Evolutionary conservation across 163 green algal genomes (phyloP), one percentile per base, ranked within the genome.

Genomic region (Chlamydomonas reinhardtii): DNA sequence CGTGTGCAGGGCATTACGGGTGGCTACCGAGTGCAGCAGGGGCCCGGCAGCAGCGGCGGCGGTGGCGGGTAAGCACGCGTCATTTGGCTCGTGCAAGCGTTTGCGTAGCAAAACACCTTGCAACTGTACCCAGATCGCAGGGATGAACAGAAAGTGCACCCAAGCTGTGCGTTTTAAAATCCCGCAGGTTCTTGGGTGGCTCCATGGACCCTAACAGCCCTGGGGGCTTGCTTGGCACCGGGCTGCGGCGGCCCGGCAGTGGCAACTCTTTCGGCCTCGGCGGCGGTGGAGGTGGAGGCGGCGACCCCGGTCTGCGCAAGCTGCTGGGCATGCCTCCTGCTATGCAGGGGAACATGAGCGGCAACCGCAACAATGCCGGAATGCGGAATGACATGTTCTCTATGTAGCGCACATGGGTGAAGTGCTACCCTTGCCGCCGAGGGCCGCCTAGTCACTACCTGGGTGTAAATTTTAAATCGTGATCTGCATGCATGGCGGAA

Each of bases 1-100:
- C 69, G 80, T 0, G 80, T 79, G 19, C 80, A 86, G 56, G 80
- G 80, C 54, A 86, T 86, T 17, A 85, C 43, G 22, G 78, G 78
- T 11, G 79, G 79, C 34, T 85, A 78, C 68, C 79, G 66, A 11
- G 48, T 24, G 20, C 79, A 61, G 20, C 76, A 83, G n/a, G 76
- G 37, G 5, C 37, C 35, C 8, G 31, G 59, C n/a, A 76, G 24
- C 64, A 68, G 43, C 27, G 52, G 56, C 9, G 76, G 59, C 8
- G 37, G 43, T 29, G 48, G 29, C 64, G 76, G 76, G 39, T 35
- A 43, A 39, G 76, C 6, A 25, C 65, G 76, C 76, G 62, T 27
- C 34, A 5, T 82, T 39, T 25, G 39, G 17, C 14, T 9, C 48
- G 48, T 56, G 48, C 48, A 56, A 56, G 5, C 39, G 39, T 48